phyloP scores from a whole-genome alignment of 1,139 yeast genomes.

The Hemisphaericaspora xylanilytica region DNA sequence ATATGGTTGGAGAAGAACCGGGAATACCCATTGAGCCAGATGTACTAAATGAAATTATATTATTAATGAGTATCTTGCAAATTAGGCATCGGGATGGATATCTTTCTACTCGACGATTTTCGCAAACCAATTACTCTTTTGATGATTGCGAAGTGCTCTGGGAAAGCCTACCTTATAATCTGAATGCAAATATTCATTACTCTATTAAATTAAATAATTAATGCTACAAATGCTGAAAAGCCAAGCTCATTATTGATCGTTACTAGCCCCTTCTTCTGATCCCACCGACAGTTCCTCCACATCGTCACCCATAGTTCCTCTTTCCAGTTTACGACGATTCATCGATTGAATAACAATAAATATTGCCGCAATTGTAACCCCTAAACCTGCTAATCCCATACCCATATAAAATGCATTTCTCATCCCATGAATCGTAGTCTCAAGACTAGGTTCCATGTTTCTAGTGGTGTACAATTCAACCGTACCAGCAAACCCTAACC shows the following conservation, averaged over 20 bases:
- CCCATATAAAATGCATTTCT: slow-evolving; percentile 49
- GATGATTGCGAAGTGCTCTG: too few species aligned
- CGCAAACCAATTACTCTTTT: too few species aligned
- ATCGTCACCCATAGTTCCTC: not conserved
- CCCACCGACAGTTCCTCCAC: not conserved
- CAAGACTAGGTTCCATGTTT: slow-evolving; percentile 23
- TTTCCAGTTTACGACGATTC: not conserved
- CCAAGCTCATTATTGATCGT: not conserved
- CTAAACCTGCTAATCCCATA: slow-evolving; percentile 50
- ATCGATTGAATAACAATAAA: slow-evolving; percentile 16
- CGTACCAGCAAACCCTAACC: slow-evolving; percentile 64
- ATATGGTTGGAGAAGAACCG: too few species aligned
- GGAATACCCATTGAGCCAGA: too few species aligned
- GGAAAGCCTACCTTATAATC: too few species aligned
- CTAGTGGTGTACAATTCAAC: slow-evolving; percentile 47
- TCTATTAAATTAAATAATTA: too few species aligned
- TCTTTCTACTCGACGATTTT: too few species aligned
- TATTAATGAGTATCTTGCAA: too few species aligned
- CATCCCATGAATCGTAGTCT: slow-evolving; percentile 33
- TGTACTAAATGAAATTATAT: too few species aligned
- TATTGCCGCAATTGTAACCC: slow-evolving; percentile 29
- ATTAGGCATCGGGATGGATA: too few species aligned
- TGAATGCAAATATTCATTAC: too few species aligned
- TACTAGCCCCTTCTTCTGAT: not conserved
- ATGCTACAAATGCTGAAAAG: not conserved